Evolutionary conservation across 257 asterid genomes (phyloP).

Genomic region (Forsythia suspensa): DNA sequence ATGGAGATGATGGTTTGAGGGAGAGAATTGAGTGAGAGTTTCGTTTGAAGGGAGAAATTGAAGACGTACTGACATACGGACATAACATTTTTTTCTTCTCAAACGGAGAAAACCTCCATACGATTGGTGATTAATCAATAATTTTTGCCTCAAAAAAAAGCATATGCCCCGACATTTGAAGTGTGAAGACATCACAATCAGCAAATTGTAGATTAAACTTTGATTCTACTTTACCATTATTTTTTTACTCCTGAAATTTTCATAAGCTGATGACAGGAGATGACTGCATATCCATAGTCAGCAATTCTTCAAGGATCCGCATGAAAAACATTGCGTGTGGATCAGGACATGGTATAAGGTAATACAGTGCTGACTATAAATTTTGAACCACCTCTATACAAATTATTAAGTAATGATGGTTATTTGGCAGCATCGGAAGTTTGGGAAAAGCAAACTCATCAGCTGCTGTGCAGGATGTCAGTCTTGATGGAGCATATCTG

Average conservation of each 20-base stretch:
- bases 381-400: not conserved
- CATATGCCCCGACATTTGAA: not conserved
- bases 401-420: constrained; percentile 5
- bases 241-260: not conserved
- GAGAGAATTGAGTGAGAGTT: too few relatives aligned
- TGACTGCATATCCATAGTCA: constrained; percentile 88
- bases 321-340: constrained; percentile 53
- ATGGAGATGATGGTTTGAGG: too few relatives aligned
- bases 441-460: constrained; percentile 59
- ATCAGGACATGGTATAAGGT: constrained; percentile 93
- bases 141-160: not conserved
- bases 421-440: constrained; percentile 75
- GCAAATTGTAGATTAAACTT: not conserved
- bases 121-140: too few relatives aligned
- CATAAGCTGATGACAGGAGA: constrained; percentile 55
- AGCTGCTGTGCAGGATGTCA: constrained; percentile 55
- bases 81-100: too few relatives aligned
- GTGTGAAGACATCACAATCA: not conserved
- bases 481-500: constrained; percentile 52
- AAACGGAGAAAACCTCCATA: too few relatives aligned
- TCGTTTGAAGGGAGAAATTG: too few relatives aligned
- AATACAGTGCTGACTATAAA: not conserved
- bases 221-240: not conserved
- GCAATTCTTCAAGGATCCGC: constrained; percentile 64
- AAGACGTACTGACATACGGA: too few relatives aligned